Evolutionary conservation across 2,329 filamentous ascomycete genomes (phyloP).

Genomic region (Amauroascus niger): DNA sequence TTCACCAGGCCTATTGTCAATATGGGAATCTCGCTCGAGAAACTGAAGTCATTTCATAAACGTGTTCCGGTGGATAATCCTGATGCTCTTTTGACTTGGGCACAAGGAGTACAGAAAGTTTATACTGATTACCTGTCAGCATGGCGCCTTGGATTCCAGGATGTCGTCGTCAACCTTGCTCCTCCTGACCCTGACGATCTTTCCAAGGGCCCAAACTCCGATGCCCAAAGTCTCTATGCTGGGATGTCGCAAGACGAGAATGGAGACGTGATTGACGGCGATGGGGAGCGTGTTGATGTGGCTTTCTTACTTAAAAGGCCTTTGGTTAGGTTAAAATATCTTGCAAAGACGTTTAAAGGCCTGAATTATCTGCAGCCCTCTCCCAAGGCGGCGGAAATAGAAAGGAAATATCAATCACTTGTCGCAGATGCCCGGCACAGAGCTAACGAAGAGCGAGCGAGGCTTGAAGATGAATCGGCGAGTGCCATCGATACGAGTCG

Average conservation of each 20-base stretch:
- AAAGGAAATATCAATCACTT: conserved; percentile 57
- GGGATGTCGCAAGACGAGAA: conserved; percentile 49
- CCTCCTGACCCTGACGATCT: conserved; percentile 58
- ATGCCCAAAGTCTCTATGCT: conserved; percentile 44
- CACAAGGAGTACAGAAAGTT: conserved; percentile 62
- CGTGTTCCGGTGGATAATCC: conserved; percentile 66
- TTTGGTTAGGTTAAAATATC: conserved; percentile 75
- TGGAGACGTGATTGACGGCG: conserved; percentile 54
- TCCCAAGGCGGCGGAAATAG: conserved; percentile 48
- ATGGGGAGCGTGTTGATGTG: conserved; percentile 87
- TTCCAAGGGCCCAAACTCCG: conserved; percentile 30
- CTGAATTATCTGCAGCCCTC: conserved; percentile 38
- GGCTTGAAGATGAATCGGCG: conserved; percentile 78
- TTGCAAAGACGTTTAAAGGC: conserved; percentile 70
- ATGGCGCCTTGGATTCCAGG: conserved; percentile 90
- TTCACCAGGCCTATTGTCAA: conserved; percentile 80
- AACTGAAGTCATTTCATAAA: conserved; percentile 68
- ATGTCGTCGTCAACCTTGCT: conserved; percentile 85
- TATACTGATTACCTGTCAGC: conserved; percentile 79
- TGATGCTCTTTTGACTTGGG: conserved; percentile 68
- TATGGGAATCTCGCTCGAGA: conserved; percentile 86
- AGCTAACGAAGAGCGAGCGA: conserved; percentile 60
- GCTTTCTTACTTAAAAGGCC: conserved; percentile 86
- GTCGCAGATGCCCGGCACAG: conserved; percentile 67
- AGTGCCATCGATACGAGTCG: conserved; percentile 70